A percentile compares a stretch with the other conserved stretches of the same genome.
Conservation (phyloP, 2,329 filamentous ascomycete species). For the Fusarium staphyleae region DNA sequence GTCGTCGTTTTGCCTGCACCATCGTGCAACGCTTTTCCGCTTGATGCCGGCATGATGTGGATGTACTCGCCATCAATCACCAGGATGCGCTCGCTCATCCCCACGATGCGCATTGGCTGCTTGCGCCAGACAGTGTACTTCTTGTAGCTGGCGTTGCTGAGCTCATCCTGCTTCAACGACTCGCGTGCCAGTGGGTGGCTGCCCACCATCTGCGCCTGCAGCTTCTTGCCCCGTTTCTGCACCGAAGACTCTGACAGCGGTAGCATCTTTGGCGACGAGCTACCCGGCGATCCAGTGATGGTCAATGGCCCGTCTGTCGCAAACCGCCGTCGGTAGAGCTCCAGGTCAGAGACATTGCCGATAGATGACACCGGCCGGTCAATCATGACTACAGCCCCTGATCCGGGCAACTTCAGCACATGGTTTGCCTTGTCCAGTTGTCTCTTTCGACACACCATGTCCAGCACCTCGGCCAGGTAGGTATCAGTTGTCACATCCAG, state of each 20-base stretch:
- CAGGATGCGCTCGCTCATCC: conserved; percentile 76
- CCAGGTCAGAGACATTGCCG: conserved; percentile 76
- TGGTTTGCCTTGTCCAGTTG: conserved; percentile 81
- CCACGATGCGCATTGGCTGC: conserved; percentile 81
- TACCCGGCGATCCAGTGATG: conserved; percentile 72
- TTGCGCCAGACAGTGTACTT: conserved; percentile 83
- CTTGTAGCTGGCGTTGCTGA: conserved; percentile 68
- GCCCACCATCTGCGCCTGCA: conserved; percentile 58
- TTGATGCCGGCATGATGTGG: conserved; percentile 78
- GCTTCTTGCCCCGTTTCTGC: conserved; percentile 60
- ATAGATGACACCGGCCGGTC: conserved; percentile 83
- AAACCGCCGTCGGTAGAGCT: conserved; percentile 77
- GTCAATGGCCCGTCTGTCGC: conserved; percentile 75
- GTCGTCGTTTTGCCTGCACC: conserved; percentile 76
- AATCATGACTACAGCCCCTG: conserved; percentile 75
- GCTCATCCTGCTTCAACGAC: conserved; percentile 65
- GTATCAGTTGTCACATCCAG: conserved; percentile 82
- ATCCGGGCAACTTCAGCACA: conserved; percentile 78
- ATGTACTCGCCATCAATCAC: conserved; percentile 87
- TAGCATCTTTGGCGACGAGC: conserved; percentile 71
- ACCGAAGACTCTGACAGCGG: conserved; percentile 55
- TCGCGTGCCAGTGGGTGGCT: conserved; percentile 73
- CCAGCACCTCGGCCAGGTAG: conserved; percentile 82
- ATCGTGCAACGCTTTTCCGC: conserved; percentile 70
- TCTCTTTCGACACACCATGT: conserved; percentile 77